Evolutionary conservation across 192 early-diverging fungal genomes (phyloP).

Genomic region (Piromyces sp.): DNA sequence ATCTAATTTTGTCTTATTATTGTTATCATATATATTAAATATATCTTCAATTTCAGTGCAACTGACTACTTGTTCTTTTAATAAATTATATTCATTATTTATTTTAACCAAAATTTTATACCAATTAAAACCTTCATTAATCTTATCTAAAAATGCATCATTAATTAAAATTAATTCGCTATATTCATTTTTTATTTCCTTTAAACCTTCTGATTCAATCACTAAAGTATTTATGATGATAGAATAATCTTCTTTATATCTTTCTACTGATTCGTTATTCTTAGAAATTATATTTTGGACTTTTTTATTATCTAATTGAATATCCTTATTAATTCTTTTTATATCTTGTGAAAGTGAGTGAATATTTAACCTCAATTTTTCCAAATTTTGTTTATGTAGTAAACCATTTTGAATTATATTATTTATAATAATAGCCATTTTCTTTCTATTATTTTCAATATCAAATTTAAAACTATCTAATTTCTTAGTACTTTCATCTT

Average conservation of each 20-base stretch:
- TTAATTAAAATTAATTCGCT: background rate
- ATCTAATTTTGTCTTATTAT: background rate
- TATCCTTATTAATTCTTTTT: background rate
- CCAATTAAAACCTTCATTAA: background rate
- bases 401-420: background rate
- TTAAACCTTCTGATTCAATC: background rate
- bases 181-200: background rate
- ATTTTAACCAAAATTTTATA: background rate
- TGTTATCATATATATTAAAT: background rate
- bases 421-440: background rate
- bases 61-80: background rate
- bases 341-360: background rate
- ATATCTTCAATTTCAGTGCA: background rate
- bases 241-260: background rate
- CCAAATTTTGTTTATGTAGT: background rate
- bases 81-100: background rate
- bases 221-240: background rate
- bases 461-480: background rate
- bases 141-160: background rate
- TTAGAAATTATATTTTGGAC: background rate
- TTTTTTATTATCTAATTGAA: background rate
- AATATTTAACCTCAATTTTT: background rate
- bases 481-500: background rate
- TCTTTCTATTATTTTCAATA: background rate
- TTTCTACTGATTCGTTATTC: background rate